Evolutionary conservation across 441 rosid species (phyloP), one percentile per base, ranked within the genome.

Genomic region (Croton laevigatus): DNA sequence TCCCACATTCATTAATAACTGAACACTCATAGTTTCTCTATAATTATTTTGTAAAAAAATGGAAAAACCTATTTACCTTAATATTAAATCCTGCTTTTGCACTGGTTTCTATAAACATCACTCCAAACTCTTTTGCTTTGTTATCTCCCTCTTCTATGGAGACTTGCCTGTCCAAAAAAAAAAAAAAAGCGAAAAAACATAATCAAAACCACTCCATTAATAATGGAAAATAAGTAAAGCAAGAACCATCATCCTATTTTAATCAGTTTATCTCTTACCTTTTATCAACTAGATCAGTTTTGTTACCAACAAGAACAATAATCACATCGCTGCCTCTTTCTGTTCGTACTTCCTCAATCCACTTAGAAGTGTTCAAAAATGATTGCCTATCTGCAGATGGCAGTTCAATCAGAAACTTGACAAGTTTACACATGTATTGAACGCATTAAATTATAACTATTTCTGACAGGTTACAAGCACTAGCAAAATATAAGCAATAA

Each of bases 281-380:
- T 80, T 92, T 92, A 77, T 92, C 96, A 38, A 90, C 96, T 51
- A 92, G 96, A 64, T 92, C 96, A 11, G 97, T 92, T 84, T 90
- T 92, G 83, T 92, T 92, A 65, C 97, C 97, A 62, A 92, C 97
- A 72, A 92, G 93, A 66, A 90, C 94, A 66, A 90, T 88, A 53
- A 90, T 92, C 66, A 92, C 96, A 78, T 92, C 98, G 71, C 94
- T 92, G 76, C 96, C 98, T 48, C 98, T 78, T 82, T 92, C 96
- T 38, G 93, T 82, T 60, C 96, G 88, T 72, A 92, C 98, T 80
- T 89, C 96, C 73, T 92, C 96, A 71, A 89, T 86, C 98, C 98
- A 92, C 77, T 90, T 90, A 34, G 89, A 80, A 66, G 93, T 92
- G 80, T 90, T 90, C 17, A 89, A 78, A 81, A 90, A 90, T 3